phyloP scores from a whole-genome alignment of 179 eudicot genomes.

The Pouteria campechiana region DNA sequence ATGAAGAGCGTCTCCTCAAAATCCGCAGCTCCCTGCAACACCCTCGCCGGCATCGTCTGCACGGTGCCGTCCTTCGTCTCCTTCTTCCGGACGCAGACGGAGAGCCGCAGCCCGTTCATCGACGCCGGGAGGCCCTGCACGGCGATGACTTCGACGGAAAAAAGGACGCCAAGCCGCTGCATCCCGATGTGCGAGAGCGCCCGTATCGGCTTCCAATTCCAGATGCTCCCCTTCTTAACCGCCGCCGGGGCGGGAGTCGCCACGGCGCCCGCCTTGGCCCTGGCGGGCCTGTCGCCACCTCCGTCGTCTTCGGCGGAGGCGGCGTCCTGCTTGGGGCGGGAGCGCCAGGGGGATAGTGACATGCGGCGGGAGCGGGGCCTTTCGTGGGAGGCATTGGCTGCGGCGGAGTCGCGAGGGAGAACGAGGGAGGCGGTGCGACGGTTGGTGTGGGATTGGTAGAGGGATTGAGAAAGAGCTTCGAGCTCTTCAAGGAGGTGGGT shows the following conservation, averaged over 20 bases:
- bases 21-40: constrained; percentile 86
- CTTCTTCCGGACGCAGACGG: constrained; percentile 79
- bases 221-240: constrained; percentile 59
- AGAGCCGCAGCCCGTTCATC: constrained; percentile 91
- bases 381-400: constrained; percentile 11
- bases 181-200: constrained; percentile 78
- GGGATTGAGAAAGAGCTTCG: constrained; percentile 63
- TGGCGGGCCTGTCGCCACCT: constrained; percentile 5
- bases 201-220: constrained; percentile 96
- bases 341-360: constrained; percentile 89
- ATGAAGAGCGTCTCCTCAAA: constrained; percentile 84
- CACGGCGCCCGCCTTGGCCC: constrained; percentile 12
- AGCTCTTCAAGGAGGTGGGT: constrained; percentile 67
- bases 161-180: constrained; percentile 84
- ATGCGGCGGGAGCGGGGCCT: constrained; percentile 61
- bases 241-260: constrained; percentile 17
- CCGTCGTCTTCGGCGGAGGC: constrained; percentile 6
- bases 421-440: constrained; percentile 75
- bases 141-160: constrained; percentile 83
- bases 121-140: constrained; percentile 74
- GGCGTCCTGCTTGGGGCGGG: constrained; percentile 46
- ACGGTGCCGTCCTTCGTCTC: constrained; percentile 85
- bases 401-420: constrained; percentile 42
- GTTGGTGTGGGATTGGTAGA: constrained; percentile 46
- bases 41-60: constrained; percentile 93